Base-by-base conservation (phyloP, 179 eudicot species). In the Gypsophila paniculata region DNA sequence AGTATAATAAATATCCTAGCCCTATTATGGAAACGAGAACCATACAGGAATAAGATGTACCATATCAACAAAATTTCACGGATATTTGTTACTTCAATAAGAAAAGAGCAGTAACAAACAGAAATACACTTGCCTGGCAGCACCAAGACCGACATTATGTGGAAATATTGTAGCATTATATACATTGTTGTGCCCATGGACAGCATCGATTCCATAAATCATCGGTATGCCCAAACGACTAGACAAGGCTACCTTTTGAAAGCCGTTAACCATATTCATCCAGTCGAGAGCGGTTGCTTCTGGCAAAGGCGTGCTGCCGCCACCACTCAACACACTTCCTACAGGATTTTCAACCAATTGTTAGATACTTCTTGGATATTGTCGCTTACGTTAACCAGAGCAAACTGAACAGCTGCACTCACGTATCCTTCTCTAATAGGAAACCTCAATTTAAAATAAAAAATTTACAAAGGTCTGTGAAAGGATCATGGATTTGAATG, bases 241-340 rank as follows among this genome's bases (percentile, higher is more conserved):
- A 53, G 87, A 70, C 75, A 84, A 68, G 21, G 87, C 84, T 17
- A 70, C 74, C 63, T 81, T 81, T 72, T 84, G 87, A 68, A 71
- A 71, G 7, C 53, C 84, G 69, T 81, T 64, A 69, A 84, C 75
- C 87, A 84, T 84, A 69, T 74, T 65, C 72, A 84, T 78, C 87
- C 87, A 84, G 55, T 84, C 85, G 60, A 72, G 42, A 44, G 86
- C 82, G 23, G 84, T 76, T 64, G 86, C 86, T 74, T 81, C 34
- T 29, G 84, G 87, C 66, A 84, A 76, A 71, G 87, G 87, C 26
- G 82, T 72, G 77, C 87, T 84, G 3, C 84, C 86, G 70, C 86
- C 86, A 62, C 86, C 86, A 81, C 86, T 84, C 53, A 84, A 70
- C 64, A 84, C 85, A 76, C 86, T 84, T 55, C 86, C 86, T 81